These are phyloP conservation scores for Candida sanyiensis DNA, from an alignment of 805 yeast species.

Conservation along the genomic window DNA sequence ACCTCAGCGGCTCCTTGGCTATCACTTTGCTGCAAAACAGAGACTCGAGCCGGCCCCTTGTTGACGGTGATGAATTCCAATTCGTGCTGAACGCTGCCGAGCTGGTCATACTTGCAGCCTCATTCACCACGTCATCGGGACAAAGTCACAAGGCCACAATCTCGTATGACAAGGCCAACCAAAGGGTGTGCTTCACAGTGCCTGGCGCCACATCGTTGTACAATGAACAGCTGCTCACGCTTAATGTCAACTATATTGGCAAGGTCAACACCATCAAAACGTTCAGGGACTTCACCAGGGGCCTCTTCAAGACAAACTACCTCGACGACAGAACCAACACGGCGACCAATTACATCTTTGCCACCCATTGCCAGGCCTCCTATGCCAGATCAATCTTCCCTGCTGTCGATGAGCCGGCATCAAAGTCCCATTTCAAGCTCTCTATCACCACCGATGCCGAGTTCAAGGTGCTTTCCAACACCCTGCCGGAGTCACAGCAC, in stretches of 20 bases:
- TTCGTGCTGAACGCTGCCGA: constrained; percentile 32
- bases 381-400: constrained; percentile 63
- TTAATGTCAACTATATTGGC: constrained; percentile 17
- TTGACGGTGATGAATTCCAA: constrained; percentile 17
- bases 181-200: constrained; percentile 22
- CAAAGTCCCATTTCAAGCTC: constrained; percentile 47
- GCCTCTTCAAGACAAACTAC: constrained; percentile 65
- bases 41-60: background rate
- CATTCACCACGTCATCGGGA: constrained; percentile 8
- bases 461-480: constrained; percentile 50
- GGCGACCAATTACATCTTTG: constrained; percentile 46
- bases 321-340: constrained; percentile 43
- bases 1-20: constrained; percentile 38
- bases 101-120: constrained; percentile 24
- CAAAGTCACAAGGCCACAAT: constrained; percentile 34
- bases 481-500: constrained; percentile 29
- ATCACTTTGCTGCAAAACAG: constrained; percentile 26
- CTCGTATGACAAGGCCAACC: constrained; percentile 25
- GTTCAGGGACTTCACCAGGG: constrained; percentile 51
- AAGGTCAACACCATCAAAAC: constrained; percentile 27
- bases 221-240: constrained; percentile 7
- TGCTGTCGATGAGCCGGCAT: constrained; percentile 58
- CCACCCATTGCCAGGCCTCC: constrained; percentile 71
- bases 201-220: constrained; percentile 8
- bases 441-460: constrained; percentile 38